Conservation (phyloP, 345 rosid genomes). For the Populus nigra region DNA sequence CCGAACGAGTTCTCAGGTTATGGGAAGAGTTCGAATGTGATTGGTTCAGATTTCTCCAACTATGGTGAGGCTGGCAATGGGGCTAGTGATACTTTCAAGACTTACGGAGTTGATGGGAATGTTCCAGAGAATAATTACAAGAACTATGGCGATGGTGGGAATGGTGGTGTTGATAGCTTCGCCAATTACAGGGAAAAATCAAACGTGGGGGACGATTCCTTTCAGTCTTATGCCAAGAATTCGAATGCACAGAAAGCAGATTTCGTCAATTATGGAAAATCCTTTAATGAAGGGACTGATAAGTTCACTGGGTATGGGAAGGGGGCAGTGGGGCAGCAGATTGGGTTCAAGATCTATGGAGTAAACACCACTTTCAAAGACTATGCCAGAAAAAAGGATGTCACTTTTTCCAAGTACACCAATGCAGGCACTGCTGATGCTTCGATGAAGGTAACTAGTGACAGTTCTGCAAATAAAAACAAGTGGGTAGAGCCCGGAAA, state of each 20-base stretch:
- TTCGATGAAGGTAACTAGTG: constrained; percentile 20
- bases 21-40: constrained; percentile 52
- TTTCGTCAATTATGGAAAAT: constrained; percentile 29
- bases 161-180: constrained; percentile 11
- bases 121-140: constrained; percentile 61
- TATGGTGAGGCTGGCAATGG: constrained; percentile 65
- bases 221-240: constrained; percentile 31
- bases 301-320: constrained; percentile 30
- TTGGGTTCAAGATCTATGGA: constrained; percentile 29
- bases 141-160: constrained; percentile 39
- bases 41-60: constrained; percentile 59
- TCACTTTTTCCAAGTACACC: constrained; percentile 14
- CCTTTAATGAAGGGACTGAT: constrained; percentile 34
- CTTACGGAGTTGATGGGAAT: constrained; percentile 64
- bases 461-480: constrained; percentile 38
- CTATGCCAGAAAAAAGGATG: constrained; percentile 25
- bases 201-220: constrained; percentile 37
- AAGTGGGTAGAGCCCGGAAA: constrained; percentile 83
- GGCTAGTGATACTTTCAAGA: constrained; percentile 57
- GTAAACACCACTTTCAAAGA: constrained; percentile 31
- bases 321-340: not conserved
- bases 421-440: not conserved
- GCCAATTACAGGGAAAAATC: constrained; percentile 28
- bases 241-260: constrained; percentile 15
- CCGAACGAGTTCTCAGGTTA: constrained; percentile 57